Base-by-base conservation (phyloP, 2,329 filamentous ascomycete genomes). In the Salinomyces thailandicus region DNA sequence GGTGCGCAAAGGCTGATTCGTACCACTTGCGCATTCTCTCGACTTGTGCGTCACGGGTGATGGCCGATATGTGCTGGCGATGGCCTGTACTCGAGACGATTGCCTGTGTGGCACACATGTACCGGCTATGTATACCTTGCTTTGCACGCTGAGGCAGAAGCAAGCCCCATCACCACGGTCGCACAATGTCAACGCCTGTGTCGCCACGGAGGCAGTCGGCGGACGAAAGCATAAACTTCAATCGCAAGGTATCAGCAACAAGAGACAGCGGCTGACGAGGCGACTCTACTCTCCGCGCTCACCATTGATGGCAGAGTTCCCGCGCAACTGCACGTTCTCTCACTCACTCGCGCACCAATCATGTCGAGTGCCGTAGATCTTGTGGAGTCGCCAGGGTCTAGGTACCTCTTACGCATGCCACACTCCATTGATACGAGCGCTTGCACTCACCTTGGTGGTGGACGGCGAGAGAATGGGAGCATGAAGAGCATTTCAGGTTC, bases 41-140 rank as follows among this genome's bases (percentile, higher is more conserved):
- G n/a, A n/a, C n/a, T n/a, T n/a, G n/a, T n/a, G n/a, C n/a, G n/a
- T n/a, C n/a, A n/a, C n/a, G n/a, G n/a, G n/a, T n/a, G n/a, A n/a
- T n/a, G n/a, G n/a, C n/a, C n/a, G n/a, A n/a, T n/a, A n/a, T n/a
- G n/a, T n/a, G n/a, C n/a, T n/a, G n/a, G n/a, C n/a, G n/a, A n/a
- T n/a, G n/a, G n/a, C n/a, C n/a, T n/a, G n/a, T n/a, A 33, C 11
- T 12, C 11, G 31, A 33, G 15, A 33, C 31, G 18, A 19, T 9
- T 18, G 28, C 31, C 31, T 17, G 14, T 33, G 31, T 33, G 31
- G 31, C 19, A 33, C 5, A 33, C 15, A 33, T 18, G 31, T 14
- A 33, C 31, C 31, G 31, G 11, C 18, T 9, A 26, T 8, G 22
- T n/a, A n/a, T n/a, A 26, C 17, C 31, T 33, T 33, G 16, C 31